Percentiles rank a stretch among this genome's conserved stretches.
Conservation (phyloP, 2,329 filamentous ascomycete genomes). For the Dactylonectria macrodidyma region DNA sequence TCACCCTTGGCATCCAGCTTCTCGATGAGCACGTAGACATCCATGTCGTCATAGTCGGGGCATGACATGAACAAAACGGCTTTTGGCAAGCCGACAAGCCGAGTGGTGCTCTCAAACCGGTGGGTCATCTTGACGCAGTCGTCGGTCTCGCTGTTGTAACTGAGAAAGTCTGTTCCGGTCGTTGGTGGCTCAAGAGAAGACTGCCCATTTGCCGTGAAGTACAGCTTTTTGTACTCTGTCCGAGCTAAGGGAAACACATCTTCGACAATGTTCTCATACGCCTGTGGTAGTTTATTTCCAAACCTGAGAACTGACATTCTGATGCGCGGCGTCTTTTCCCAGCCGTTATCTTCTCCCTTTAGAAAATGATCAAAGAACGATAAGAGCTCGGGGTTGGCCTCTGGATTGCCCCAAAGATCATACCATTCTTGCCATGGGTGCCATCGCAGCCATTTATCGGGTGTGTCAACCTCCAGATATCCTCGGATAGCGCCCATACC, state of each 20-base stretch:
- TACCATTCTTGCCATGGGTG: slow-evolving; percentile 20
- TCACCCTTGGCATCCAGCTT: slow-evolving; percentile 32
- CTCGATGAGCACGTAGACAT: slow-evolving; percentile 54
- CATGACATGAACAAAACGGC: slow-evolving; percentile 30
- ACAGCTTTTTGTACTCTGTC: slow-evolving; percentile 23
- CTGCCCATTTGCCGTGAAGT: neutral
- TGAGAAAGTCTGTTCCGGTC: neutral
- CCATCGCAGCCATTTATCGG: slow-evolving; percentile 61
- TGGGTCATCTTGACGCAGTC: slow-evolving; percentile 5
- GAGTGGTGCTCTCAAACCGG: slow-evolving; percentile 16
- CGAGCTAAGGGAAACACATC: slow-evolving; percentile 47
- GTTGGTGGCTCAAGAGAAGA: neutral
- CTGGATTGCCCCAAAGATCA: slow-evolving; percentile 12
- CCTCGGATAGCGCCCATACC: slow-evolving; percentile 49
- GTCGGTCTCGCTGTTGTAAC: slow-evolving; percentile 10
- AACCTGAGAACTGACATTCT: slow-evolving; percentile 22
- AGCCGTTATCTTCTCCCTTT: slow-evolving; percentile 13
- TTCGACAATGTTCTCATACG: slow-evolving; percentile 47
- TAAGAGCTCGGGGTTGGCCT: neutral
- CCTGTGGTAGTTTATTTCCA: slow-evolving; percentile 34
- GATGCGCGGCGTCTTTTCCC: slow-evolving; percentile 3
- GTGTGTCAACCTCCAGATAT: slow-evolving; percentile 53
- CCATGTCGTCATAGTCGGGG: slow-evolving; percentile 58
- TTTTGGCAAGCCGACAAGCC: slow-evolving; percentile 23
- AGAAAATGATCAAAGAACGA: slow-evolving; percentile 18